Base-by-base conservation (phyloP, 495 filamentous ascomycete genomes). In the Collariella sp. region DNA sequence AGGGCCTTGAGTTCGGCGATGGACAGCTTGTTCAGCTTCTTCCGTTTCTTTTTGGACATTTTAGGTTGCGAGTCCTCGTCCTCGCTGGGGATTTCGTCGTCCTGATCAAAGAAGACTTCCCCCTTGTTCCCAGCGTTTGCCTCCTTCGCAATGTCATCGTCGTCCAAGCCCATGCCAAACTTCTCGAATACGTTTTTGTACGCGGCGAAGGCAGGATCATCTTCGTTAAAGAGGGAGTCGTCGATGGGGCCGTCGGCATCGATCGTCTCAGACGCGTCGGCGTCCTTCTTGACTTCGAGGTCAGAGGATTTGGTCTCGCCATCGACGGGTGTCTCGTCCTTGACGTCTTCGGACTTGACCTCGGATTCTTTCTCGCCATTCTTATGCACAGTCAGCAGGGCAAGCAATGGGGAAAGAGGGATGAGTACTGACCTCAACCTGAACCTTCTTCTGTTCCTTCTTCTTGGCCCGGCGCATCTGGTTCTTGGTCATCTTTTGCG, bases 1-100 rank as follows among this genome's bases (percentile, higher is more conserved):
- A 95, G 72, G 22, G 91, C 88, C 70, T 97, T 97, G 43, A 98
- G 79, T 68, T 96, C 89, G 35, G 93, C 93, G 34, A 97, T 87
- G 16, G 91, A 94, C 10, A 96, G 78, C 70, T 94, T 95, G 73
- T 85, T 91, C 62, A 86, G 69, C 72, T 86, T 83, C 72, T 96
- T 97, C 50, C 87, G 77, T 59, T 90, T 89, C 76, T 95, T 96
- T 72, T 96, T 97, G 22, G 89, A 95, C 42, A 98, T 62, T 43
- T 85, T 89, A 7, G 74, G 79, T 34, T 74, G 77, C 31, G 85
- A 79, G 34, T 79, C 79, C 52, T 93, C 89, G 51, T 95, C 89
- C 56, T 88, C 86, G 60, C 90, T 87, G 0, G 87, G 89, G 55
- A 96, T 91, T 38, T 90, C 88, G 67, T 91, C 82, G 54, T 94